Base-by-base conservation (phyloP, 257 asterid genomes). In the Nicotiana otophora region DNA sequence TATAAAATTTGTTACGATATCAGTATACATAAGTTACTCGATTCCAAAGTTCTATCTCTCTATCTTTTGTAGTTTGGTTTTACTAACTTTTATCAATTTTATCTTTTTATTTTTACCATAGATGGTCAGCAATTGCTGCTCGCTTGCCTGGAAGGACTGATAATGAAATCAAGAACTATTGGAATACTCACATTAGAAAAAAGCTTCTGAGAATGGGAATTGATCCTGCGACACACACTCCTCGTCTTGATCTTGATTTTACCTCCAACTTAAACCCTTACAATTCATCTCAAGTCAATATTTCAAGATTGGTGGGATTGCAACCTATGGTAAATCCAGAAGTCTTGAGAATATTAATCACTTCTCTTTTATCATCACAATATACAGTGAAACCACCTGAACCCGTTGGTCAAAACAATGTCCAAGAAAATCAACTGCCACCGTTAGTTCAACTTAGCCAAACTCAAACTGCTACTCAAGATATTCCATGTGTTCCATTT, bases 181-280 rank as follows among this genome's bases (percentile, higher is more conserved):
- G 98, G 98, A 93, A 93, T 87, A 91, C 96, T 0, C 92, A 90
- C 89, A 87, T 92, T 16, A 72, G 96, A 10, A 94, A 94, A 83
- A 89, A 90, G 85, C 95, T 94, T 46, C 87, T 94, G 1, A 84
- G 92, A 20, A 92, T 91, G 98, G 98, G 98, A 62, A 91, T 91
- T 33, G 98, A 93, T 46, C 98, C 98, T 0, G 91, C 92, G n/a
- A 93, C 98, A 0, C 98, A 93, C 83, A 84, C 82, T 67, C 97
- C 97, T n/a, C 92, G 94, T 0, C 91, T 91, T 11, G 97, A 92
- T 83, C 97, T 93, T 34, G 97, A 92, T 46, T 89, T 92, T 80
- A 90, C 97, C 54, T 70, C 90, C 0, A 85, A 91, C 78, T 70
- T 92, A 9, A 88, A 87, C 84, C 34, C 92, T 2, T 84, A 83